Evolutionary conservation across 306 rosid genomes (phyloP).

Genomic region (Erythrophleum fordii): DNA sequence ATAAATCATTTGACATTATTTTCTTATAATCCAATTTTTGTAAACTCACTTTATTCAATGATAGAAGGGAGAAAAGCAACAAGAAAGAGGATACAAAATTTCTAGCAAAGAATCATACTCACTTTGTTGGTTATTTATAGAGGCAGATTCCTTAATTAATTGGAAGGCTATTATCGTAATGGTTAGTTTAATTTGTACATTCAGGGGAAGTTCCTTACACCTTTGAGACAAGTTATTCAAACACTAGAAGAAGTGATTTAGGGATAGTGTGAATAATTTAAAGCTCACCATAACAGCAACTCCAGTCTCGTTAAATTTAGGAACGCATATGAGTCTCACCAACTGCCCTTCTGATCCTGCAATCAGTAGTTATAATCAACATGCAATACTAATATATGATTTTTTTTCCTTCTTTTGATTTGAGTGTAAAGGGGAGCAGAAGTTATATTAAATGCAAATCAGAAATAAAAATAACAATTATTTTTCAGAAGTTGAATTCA

Average conservation of each 20-base stretch:
- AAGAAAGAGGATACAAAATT: constrained; percentile 5
- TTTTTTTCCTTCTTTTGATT: not conserved
- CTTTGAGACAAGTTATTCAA: constrained; percentile 13
- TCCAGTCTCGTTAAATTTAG: constrained; percentile 85
- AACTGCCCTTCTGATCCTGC: constrained; percentile 89
- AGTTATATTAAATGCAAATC: constrained; percentile 32
- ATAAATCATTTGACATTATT: not conserved
- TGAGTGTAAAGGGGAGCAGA: constrained; percentile 18
- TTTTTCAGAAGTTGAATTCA: constrained; percentile 23
- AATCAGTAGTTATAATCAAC: constrained; percentile 27
- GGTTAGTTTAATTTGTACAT: constrained; percentile 5
- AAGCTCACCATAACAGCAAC: constrained; percentile 83
- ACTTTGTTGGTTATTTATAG: constrained; percentile 5
- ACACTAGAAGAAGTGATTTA: not conserved
- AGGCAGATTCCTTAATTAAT: not conserved
- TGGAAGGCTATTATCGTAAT: constrained; percentile 24
- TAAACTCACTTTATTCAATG: constrained; percentile 8
- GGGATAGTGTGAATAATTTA: not conserved
- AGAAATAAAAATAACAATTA: not conserved
- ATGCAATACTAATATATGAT: constrained; percentile 7
- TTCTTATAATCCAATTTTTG: not conserved
- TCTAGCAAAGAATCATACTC: constrained; percentile 11
- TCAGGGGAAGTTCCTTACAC: not conserved
- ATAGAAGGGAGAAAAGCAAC: constrained; percentile 22
- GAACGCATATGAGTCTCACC: constrained; percentile 84